Percentiles rank a stretch among this genome's conserved stretches.
Conservation (phyloP, 805 yeast species). For the Wickerhamiella kazuoi region DNA sequence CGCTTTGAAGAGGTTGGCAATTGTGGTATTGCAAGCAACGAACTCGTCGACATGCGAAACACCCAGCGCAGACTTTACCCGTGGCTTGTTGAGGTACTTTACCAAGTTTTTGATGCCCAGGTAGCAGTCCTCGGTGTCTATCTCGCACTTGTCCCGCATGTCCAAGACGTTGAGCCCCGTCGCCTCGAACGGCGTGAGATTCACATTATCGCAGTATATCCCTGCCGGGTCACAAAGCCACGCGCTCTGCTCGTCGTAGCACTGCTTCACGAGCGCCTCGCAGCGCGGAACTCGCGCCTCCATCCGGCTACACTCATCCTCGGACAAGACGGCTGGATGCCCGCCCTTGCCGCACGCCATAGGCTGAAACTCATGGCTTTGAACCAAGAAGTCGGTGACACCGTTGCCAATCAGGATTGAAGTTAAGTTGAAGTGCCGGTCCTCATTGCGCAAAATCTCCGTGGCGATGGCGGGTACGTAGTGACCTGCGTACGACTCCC, state of each 20-base stretch:
- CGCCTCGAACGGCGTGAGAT: conserved; percentile 55
- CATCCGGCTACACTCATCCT: conserved; percentile 60
- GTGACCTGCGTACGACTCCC: conserved; percentile 83
- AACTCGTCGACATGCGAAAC: conserved; percentile 35
- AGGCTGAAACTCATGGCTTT: conserved; percentile 64
- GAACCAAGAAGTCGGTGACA: conserved; percentile 67
- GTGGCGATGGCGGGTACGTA: conserved; percentile 79
- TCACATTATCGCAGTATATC: conserved; percentile 58
- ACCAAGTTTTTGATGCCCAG: conserved; percentile 47
- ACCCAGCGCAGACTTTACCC: conserved; percentile 55
- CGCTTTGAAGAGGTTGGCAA: conserved; percentile 62
- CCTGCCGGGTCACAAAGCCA: conserved; percentile 80
- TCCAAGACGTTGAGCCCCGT: conserved; percentile 82
- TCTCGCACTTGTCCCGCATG: conserved; percentile 46
- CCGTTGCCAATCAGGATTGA: conserved; percentile 86
- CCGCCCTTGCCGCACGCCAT: conserved; percentile 96
- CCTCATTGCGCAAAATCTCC: conserved; percentile 53
- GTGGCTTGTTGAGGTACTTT: conserved; percentile 46
- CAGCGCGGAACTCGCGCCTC: conserved; percentile 54
- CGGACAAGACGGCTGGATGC: conserved; percentile 52
- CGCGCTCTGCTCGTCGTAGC: conserved; percentile 53
- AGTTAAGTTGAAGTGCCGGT: conserved; percentile 43
- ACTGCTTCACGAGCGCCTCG: conserved; percentile 49
- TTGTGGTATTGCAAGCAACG: conserved; percentile 36
- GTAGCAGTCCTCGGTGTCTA: conserved; percentile 27